Evolutionary conservation across 2,329 filamentous ascomycete genomes (phyloP), one percentile per base, ranked within the genome.

Genomic region (Venturia asperata): DNA sequence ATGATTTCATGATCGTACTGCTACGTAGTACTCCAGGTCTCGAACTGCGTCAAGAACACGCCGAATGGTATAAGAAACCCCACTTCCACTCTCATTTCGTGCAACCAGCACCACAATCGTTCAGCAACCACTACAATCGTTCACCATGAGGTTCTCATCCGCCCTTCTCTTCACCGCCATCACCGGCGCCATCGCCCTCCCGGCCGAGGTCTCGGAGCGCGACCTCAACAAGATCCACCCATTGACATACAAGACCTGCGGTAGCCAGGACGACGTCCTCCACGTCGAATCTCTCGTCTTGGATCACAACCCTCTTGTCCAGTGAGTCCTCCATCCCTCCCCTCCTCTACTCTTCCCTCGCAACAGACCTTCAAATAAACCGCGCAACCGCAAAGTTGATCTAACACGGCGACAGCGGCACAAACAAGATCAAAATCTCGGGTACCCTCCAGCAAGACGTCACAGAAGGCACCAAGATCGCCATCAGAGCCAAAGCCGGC

Each of bases 81-180:
- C 10, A 2, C 15, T 17, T 9, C 17, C 3, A 17, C 49, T 5
- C 49, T 19, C 3, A 19, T 19, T n/a, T n/a, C 17, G 11, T 17
- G 30, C 24, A 30, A 30, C 30, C 49, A 34, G 7, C 49, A 56
- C 13, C 24, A 27, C 49, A 34, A 56, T 11, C 3, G 11, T 13
- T 17, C 30, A 34, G 6, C 24, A 34, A 17, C 49, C 30, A 6
- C 13, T 17, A 30, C 49, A 17, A 56, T 56, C 30, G 24, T 56
- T 56, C 5, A 56, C 13, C 11, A 56, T 56, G 49, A 56, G 9
- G 49, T 56, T 56, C 49, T 56, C 49, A 34, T 56, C 49, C 13
- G 49, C 49, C 49, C 49, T 56, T 34, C 24, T 56, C 49, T 56
- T 56, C 49, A 34, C 49, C 24, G 49, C 49, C 49, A n/a, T 37